Conservation (phyloP, 345 rosid genomes). For the Citrus reticulata region DNA sequence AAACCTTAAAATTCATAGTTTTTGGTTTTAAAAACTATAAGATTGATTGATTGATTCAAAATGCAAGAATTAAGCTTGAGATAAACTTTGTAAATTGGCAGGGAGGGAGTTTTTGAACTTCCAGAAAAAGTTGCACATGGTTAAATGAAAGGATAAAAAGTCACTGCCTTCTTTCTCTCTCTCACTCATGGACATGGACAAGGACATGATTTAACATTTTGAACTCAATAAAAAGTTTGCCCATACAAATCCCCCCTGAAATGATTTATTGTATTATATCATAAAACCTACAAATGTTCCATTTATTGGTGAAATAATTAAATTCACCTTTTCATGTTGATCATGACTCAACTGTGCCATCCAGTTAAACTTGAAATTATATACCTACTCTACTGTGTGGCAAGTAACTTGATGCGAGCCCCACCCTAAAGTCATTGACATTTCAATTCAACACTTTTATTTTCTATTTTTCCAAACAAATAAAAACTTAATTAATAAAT, state of each 20-base stretch:
- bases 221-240: conserved; percentile 12
- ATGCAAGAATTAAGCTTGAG: too few relatives aligned
- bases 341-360: conserved; percentile 1
- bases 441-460: background rate
- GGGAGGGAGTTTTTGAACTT: background rate
- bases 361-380: background rate
- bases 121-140: background rate
- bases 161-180: background rate
- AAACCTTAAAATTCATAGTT: too few relatives aligned
- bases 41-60: too few relatives aligned
- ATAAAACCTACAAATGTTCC: background rate
- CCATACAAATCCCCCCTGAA: background rate
- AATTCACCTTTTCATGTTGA: conserved; percentile 12
- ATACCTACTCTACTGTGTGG: background rate
- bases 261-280: background rate
- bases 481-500: too few relatives aligned
- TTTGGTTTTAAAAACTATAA: too few relatives aligned
- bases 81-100: background rate
- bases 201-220: conserved; percentile 23
- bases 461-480: too few relatives aligned
- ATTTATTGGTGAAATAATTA: background rate
- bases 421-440: background rate
- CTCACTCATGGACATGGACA: background rate
- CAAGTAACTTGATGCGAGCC: background rate
- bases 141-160: conserved; percentile 16